Conservation (phyloP, 2,329 filamentous ascomycete species). For the Diaporthe caulivora region DNA sequence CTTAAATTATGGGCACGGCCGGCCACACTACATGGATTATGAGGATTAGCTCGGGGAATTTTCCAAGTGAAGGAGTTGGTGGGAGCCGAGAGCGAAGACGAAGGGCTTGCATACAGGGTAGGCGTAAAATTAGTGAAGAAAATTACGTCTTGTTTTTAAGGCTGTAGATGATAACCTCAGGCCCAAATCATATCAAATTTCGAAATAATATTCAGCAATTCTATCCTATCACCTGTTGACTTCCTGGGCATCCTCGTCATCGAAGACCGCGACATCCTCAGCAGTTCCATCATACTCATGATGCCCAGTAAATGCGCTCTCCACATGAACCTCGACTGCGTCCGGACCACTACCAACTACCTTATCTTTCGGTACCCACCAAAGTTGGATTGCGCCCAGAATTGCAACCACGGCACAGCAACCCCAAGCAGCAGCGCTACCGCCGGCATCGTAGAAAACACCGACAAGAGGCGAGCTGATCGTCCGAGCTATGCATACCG, state of each 20-base stretch:
- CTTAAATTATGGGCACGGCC: neutral
- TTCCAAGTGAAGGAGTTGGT: no score
- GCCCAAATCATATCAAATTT: no score
- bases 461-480: constrained; percentile 77
- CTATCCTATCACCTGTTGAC: neutral
- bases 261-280: constrained; percentile 16
- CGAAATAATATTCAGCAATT: no score
- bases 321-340: constrained; percentile 34
- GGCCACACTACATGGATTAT: neutral
- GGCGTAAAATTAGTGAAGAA: no score
- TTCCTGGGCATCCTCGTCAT: constrained; percentile 18
- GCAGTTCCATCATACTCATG: neutral
- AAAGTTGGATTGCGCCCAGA: constrained; percentile 32
- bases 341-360: neutral
- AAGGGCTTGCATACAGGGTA: no score
- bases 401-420: constrained; percentile 32
- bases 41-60: neutral
- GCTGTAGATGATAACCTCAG: no score
- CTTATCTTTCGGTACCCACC: constrained; percentile 36
- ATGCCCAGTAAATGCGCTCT: constrained; percentile 32
- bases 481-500: constrained; percentile 78
- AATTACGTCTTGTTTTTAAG: no score
- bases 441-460: constrained; percentile 73
- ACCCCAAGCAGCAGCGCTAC: constrained; percentile 55
- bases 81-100: no score